A percentile compares a stretch with the other conserved stretches of the same genome.
Conservation (phyloP, 306 rosid species). For the Trifolium dubium region DNA sequence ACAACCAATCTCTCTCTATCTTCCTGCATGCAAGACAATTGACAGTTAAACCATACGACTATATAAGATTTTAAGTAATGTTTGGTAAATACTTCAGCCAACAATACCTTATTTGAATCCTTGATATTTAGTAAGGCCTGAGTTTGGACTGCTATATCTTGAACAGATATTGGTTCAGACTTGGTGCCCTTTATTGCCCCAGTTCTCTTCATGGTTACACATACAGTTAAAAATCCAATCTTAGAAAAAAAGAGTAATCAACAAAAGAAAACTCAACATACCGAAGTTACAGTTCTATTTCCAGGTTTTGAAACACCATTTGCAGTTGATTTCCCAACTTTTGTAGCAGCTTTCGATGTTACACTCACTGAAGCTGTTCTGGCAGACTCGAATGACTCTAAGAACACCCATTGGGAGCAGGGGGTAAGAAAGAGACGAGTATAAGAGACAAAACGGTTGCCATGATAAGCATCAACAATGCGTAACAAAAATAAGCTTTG, state of each 20-base stretch:
- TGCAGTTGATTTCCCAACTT: conserved; percentile 71
- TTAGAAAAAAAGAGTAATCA: conserved; percentile 23
- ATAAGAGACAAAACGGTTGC: conserved; percentile 4
- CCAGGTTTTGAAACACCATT: conserved; percentile 87
- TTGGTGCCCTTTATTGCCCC: conserved; percentile 59
- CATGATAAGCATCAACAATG: conserved; percentile 32
- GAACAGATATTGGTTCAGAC: conserved; percentile 67
- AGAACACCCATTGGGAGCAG: conserved; percentile 9
- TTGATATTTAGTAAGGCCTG: conserved; percentile 84
- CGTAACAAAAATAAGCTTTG: conserved; percentile 22
- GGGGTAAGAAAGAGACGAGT: background rate
- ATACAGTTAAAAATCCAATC: conserved; percentile 33
- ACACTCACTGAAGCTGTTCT: conserved; percentile 60
- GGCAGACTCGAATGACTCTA: conserved; percentile 70
- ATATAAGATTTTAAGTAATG: conserved; percentile 23
- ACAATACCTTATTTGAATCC: conserved; percentile 92
- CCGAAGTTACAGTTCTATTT: conserved; percentile 69
- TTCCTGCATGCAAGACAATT: conserved; percentile 61
- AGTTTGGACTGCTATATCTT: conserved; percentile 79
- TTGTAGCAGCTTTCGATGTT: conserved; percentile 65
- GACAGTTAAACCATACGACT: conserved; percentile 13
- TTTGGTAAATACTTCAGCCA: conserved; percentile 16
- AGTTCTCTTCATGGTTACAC: conserved; percentile 59
- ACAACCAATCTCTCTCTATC: conserved; percentile 92
- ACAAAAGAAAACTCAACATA: conserved; percentile 43